Evolutionary conservation across 345 rosid species (phyloP).

Genomic region (Gynandropsis gynandra): DNA sequence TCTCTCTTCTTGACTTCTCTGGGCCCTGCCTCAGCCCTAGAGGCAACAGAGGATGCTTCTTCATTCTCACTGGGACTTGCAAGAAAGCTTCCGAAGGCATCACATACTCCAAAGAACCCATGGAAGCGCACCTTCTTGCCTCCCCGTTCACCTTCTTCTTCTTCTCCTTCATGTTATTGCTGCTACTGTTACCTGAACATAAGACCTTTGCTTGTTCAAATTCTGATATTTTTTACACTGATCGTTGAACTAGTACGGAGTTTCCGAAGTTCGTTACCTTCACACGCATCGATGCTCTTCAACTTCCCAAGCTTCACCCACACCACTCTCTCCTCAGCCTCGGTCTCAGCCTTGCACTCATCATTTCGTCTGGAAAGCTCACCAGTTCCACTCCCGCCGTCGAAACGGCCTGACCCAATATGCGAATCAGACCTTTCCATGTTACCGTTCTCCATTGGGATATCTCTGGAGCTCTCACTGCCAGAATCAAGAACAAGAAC

Average conservation of each 20-base stretch:
- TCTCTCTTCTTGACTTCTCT: conserved; percentile 49
- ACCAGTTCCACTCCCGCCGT: conserved; percentile 28
- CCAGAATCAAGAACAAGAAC: conserved; percentile 76
- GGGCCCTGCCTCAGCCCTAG: conserved; percentile 39
- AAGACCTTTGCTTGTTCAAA: no score
- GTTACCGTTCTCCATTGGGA: background rate
- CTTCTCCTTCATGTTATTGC: no score
- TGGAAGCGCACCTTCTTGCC: conserved; percentile 62
- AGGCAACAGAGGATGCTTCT: conserved; percentile 42
- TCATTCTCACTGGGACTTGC: conserved; percentile 51
- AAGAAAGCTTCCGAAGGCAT: conserved; percentile 50
- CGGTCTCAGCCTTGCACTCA: conserved; percentile 25
- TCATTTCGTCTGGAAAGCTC: conserved; percentile 31
- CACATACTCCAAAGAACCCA: conserved; percentile 77
- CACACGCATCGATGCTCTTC: conserved; percentile 48
- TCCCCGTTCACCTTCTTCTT: no score
- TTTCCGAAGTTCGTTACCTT: conserved; percentile 17
- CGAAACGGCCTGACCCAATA: conserved; percentile 33
- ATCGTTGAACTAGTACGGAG: no score
- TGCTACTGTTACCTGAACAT: conserved; percentile 19
- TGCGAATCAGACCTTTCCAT: conserved; percentile 43
- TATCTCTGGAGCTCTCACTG: conserved; percentile 63
- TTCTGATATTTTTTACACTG: no score
- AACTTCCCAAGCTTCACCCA: conserved; percentile 68
- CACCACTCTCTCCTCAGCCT: conserved; percentile 48